These are phyloP conservation scores for Coffea canephora DNA, from an alignment of 257 asterid genomes.

Conservation along the genomic window DNA sequence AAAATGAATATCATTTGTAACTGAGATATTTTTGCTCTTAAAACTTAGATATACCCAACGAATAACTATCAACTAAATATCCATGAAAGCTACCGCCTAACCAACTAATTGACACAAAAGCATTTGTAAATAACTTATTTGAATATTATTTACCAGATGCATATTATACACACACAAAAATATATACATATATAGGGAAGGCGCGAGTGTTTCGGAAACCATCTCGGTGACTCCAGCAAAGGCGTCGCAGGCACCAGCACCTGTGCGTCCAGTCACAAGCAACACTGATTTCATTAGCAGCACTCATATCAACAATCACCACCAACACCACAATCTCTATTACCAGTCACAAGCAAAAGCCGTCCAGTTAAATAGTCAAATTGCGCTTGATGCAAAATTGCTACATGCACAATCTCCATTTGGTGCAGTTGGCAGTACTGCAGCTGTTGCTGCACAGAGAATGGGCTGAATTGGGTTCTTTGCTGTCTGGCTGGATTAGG, in stretches of 20 bases:
- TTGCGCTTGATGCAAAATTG: slow-evolving; percentile 58
- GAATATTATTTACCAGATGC: no score
- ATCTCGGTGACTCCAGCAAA: slow-evolving; percentile 35
- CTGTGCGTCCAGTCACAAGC: no score
- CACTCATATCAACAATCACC: slow-evolving; percentile 45
- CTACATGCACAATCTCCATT: slow-evolving; percentile 69
- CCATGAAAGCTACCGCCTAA: no score
- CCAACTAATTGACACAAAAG: no score
- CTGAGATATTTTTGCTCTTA: no score
- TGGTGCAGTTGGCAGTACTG: slow-evolving; percentile 50
- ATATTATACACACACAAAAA: no score
- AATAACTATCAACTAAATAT: no score
- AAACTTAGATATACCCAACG: no score
- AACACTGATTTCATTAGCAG: no score
- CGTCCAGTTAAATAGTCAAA: slow-evolving; percentile 41
- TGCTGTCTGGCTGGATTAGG: slow-evolving; percentile 12
- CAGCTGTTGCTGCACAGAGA: slow-evolving; percentile 56
- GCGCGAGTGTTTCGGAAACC: slow-evolving; percentile 33
- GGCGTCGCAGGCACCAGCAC: slow-evolving; percentile 58
- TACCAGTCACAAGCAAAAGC: slow-evolving; percentile 49
- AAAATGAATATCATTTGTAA: no score
- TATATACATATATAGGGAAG: no score
- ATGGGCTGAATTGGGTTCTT: slow-evolving; percentile 42
- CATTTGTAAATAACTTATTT: no score
- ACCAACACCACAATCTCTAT: slow-evolving; percentile 24